Evolutionary conservation across 176 grass and related monocot species (phyloP), one percentile per base, ranked within the genome.

Genomic region (Poa pratensis): DNA sequence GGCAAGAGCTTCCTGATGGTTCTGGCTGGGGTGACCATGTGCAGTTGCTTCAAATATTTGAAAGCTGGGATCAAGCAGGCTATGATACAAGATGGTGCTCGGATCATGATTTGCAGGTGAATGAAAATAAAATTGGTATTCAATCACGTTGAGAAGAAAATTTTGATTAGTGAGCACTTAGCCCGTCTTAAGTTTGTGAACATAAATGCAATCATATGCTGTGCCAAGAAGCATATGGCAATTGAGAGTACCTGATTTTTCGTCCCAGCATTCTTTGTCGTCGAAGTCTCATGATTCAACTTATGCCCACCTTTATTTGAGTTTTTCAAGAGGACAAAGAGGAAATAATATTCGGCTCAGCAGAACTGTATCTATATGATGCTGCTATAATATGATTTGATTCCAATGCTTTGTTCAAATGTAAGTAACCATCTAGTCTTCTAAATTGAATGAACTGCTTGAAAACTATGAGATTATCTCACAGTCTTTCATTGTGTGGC

Each of bases 11-110:
- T 71, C 93, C 95, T 68, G 87, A 95, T 90, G 95, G 95, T 80
- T 95, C 90, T 85, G 95, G 95, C 34, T 98, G 88, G 92, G 95
- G 95, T 76, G 95, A 98, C 73, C 95, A 98, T 83, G 93, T 98
- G 83, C 95, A 98, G 77, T 84, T 98, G 85, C 91, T 98, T 94
- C 93, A 98, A 71, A 91, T 95, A 87, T 98, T 91, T 83, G 95
- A 98, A 93, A 90, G 59, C 78, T 98, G 93, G 95, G 82, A 95
- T 58, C 93, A 69, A 81, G 83, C 93, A 34, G 86, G 83, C 50
- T 98, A 98, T 93, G 93, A 98, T 93, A 87, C 85, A 85, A 91
- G 85, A 79, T 98, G 95, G 95, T 98, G 95, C 77, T 69, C 53
- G 19, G 85, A 98, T 75, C 83, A 95, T 93, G 90, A 93, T 63